Base-by-base conservation (phyloP, 352 stramenopile species). In the Detonula confervacea region DNA sequence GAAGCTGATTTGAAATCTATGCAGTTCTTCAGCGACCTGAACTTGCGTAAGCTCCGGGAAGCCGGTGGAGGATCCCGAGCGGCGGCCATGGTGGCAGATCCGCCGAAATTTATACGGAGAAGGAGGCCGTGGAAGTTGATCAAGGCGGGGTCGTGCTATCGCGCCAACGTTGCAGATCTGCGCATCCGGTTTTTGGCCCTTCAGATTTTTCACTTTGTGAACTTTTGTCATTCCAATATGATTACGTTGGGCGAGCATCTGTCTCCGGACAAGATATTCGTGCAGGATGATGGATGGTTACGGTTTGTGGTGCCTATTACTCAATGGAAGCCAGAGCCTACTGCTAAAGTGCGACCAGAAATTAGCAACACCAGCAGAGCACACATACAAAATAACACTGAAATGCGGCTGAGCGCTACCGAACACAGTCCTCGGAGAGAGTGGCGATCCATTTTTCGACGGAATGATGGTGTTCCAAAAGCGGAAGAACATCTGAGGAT, bases 281-380 rank as follows among this genome's bases (percentile, higher is more conserved):
- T 82, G n/a, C 20, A 74, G 33, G 59, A 77, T 2, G 66, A 82
- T 67, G 73, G 66, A 35, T 82, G 73, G 73, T 18, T 82, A 47
- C 64, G 73, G n/a, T 62, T 82, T 7, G 61, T 68, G 1, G 16
- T 77, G 42, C 73, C 73, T 52, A 37, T 71, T 5, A 27, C 56
- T 29, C 9, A 35, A 33, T 49, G 44, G 67, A 61, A 54, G 39
- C 8, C 22, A 25, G 47, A 47, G 37, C n/a, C n/a, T n/a, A n/a
- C n/a, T n/a, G 39, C n/a, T 29, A 20, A 61, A 1, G 33, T 20
- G 1, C n/a, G 16, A 0, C 27, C 30, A 51, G 39, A 52, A 25
- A n/a, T n/a, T n/a, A 62, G 42, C 5, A 25, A 46, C 20, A 54
- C 9, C 44, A 51, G 24, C 29, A n/a, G n/a, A n/a, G n/a, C n/a